Evolutionary conservation across 2,329 filamentous ascomycete genomes (phyloP), one percentile per base, ranked within the genome.

Genomic region (Coniosporium uncinatum): DNA sequence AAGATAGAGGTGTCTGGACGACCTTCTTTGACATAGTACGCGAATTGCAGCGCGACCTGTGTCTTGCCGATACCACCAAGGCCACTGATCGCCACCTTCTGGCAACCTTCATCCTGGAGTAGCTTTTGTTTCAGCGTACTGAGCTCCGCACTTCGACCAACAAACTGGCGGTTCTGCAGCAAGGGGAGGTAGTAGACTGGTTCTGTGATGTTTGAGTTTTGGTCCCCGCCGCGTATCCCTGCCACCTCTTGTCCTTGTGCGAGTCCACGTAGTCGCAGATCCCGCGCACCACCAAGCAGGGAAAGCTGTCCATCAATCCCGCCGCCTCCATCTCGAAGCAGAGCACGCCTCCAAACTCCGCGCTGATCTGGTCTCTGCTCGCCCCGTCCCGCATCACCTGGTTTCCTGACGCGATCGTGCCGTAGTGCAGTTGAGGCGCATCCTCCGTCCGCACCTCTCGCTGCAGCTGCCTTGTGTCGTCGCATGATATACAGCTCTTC

Each of bases 321-420:
- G 52, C 50, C 33, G 49, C 49, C 38, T 52, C 53, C 45, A 48
- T 51, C 39, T 52, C 49, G 31, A 52, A 53, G 37, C 48, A 54
- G 3, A 52, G 42, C 4, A 54, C 48, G 2, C 40, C 44, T 27
- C 52, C 42, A 36, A 45, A 45, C 46, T 43, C 46, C 47, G 40
- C 46, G 54, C 40, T 53, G 46, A 69, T 47, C 1, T 18, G 21
- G 39, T 71, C 67, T 13, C 67, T 57, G 14, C 59, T 46, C 13
- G 49, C 36, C 1, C 57, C 65, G 13, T 59, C 61, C 41, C 62
- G 66, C 44, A 73, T 63, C 1, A 71, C 62, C 2, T 51, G 58
- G 39, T 71, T 61, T 14, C 59, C 64, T 1, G 64, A 69, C 4
- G 57, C 67, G 1, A 70, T 54, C 1, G 46, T 40, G 0, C 67